Percentiles rank a stretch among this genome's conserved stretches.
Evolutionary conservation across 768 basidiomycete species (phyloP).

Genomic region (Lentinula raphanica): DNA sequence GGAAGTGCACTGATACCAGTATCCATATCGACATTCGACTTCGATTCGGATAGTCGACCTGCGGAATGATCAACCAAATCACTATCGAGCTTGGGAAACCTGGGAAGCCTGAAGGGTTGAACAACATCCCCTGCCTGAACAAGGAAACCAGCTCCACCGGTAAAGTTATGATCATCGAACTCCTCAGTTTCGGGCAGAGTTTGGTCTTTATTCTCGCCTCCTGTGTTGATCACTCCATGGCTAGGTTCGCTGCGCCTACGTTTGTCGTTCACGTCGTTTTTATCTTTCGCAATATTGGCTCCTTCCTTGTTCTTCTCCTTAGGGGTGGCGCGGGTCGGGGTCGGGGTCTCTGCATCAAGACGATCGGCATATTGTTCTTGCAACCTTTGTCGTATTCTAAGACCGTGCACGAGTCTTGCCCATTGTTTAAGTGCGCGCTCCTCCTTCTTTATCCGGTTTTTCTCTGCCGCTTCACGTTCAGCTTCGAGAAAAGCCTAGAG

Average conservation of each 20-base stretch:
- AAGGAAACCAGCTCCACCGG: slow-evolving; percentile 61
- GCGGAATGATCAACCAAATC: slow-evolving; percentile 10
- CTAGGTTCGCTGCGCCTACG: neutral
- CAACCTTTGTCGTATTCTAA: slow-evolving; percentile 79
- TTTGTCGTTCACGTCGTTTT: neutral
- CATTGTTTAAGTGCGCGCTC: slow-evolving; percentile 84
- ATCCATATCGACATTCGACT: neutral
- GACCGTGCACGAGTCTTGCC: slow-evolving; percentile 81
- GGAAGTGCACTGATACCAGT: slow-evolving; percentile 13
- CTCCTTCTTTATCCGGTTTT: slow-evolving; percentile 66
- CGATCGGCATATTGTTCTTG: slow-evolving; percentile 66
- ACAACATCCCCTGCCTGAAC: slow-evolving; percentile 69
- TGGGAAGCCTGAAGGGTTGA: slow-evolving; percentile 65
- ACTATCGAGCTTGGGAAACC: slow-evolving; percentile 37
- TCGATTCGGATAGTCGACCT: slow-evolving; percentile 1
- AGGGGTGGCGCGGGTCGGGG: neutral
- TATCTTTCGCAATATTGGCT: neutral
- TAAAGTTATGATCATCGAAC: slow-evolving; percentile 3
- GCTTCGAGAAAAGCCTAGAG: slow-evolving; percentile 80
- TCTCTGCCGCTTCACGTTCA: slow-evolving; percentile 72
- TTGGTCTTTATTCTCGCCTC: slow-evolving; percentile 17
- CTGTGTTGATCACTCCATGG: slow-evolving; percentile 15
- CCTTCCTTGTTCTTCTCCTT: slow-evolving; percentile 6
- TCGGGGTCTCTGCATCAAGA: slow-evolving; percentile 14
- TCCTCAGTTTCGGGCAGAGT: neutral